These are phyloP conservation scores for Helotiales sp. DNA, from an alignment of 2,329 filamentous ascomycete genomes.

Conservation along the genomic window DNA sequence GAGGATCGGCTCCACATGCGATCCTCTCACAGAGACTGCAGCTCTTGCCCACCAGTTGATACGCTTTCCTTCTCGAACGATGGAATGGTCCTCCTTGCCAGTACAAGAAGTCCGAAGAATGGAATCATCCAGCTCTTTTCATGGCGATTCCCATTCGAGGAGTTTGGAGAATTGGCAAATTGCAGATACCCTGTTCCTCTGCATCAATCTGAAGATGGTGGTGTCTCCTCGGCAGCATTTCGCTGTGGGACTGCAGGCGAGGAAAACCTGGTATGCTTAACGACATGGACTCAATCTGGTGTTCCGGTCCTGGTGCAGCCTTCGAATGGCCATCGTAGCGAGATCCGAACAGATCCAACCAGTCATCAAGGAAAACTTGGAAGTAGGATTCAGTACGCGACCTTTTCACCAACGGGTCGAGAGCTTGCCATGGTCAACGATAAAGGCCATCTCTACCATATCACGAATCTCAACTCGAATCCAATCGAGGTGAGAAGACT, in stretches of 20 bases:
- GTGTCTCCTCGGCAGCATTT: conserved; percentile 40
- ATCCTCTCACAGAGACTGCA: conserved; percentile 37
- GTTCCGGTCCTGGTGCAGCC: conserved; percentile 42
- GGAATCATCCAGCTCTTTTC: conserved; percentile 40
- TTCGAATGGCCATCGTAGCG: conserved; percentile 37
- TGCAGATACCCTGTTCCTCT: conserved; percentile 42
- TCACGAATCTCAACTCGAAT: conserved; percentile 40
- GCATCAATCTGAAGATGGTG: conserved; percentile 44
- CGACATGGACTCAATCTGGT: conserved; percentile 45
- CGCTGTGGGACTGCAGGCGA: conserved; percentile 36
- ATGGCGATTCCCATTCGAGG: conserved; percentile 41
- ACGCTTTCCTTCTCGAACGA: conserved; percentile 43
- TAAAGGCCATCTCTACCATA: conserved; percentile 41
- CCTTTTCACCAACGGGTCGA: conserved; percentile 40
- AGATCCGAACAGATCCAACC: conserved; percentile 36
- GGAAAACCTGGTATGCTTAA: conserved; percentile 40
- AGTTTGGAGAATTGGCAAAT: conserved; percentile 37
- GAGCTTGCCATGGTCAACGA: conserved; percentile 44
- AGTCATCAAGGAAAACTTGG: conserved; percentile 38
- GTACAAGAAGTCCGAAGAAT: conserved; percentile 37
- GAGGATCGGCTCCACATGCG: conserved; percentile 40
- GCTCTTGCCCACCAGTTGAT: conserved; percentile 39
- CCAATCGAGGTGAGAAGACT: conserved; percentile 39
- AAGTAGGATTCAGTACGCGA: conserved; percentile 40
- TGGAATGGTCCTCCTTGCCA: conserved; percentile 41